phyloP scores from a whole-genome alignment of 192 early-diverging fungal genomes.

The Coemansia biformis region DNA sequence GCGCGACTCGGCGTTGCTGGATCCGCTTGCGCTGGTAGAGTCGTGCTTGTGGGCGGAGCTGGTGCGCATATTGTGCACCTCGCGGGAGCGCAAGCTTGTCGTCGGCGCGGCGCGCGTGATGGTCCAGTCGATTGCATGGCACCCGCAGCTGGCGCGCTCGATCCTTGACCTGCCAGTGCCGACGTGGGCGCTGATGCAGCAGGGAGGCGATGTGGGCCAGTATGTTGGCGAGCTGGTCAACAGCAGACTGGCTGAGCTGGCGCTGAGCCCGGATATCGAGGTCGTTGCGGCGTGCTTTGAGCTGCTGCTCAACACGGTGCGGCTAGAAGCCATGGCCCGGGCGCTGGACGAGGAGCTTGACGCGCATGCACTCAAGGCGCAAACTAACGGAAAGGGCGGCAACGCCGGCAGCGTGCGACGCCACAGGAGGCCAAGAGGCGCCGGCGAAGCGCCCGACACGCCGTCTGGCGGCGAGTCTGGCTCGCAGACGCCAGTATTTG shows the following conservation, averaged over 20 bases:
- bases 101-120: conserved; percentile 35
- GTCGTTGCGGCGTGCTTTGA: conserved; percentile 30
- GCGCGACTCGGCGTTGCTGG: conserved; percentile 15
- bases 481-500: conserved; percentile 33
- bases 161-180: conserved; percentile 34
- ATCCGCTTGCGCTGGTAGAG: conserved; percentile 36
- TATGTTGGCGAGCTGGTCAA: conserved; percentile 34
- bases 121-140: conserved; percentile 43
- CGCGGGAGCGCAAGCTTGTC: conserved; percentile 35
- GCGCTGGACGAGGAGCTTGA: conserved; percentile 44
- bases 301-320: conserved; percentile 44
- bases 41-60: conserved; percentile 48
- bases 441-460: neutral
- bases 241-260: conserved; percentile 25
- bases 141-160: conserved; percentile 46
- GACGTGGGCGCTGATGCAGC: conserved; percentile 1
- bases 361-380: conserved; percentile 6
- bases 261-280: conserved; percentile 36
- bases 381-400: neutral
- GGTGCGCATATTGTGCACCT: conserved; percentile 22
- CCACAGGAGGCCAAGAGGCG: conserved; percentile 11
- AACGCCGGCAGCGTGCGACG: neutral
- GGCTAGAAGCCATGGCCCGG: conserved; percentile 37
- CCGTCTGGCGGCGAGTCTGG: conserved; percentile 34
- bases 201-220: neutral